These are phyloP conservation scores for Kodamaea fungicola DNA, from an alignment of 1,139 yeast species.

Conservation along the genomic window DNA sequence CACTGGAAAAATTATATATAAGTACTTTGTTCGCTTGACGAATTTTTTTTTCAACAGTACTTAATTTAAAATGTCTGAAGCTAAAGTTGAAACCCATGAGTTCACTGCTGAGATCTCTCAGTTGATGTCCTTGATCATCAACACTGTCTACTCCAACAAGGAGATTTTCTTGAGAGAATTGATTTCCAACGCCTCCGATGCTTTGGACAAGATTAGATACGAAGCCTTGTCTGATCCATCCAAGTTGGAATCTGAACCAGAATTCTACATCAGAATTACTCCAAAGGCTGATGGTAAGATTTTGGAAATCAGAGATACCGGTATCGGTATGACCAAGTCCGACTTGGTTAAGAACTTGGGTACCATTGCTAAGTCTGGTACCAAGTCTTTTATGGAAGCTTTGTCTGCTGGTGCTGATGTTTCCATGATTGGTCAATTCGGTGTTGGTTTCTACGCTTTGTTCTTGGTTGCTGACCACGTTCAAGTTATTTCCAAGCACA, in stretches of 20 bases:
- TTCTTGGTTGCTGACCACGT: slow-evolving; percentile 99
- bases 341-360: slow-evolving; percentile 99
- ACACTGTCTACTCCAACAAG: slow-evolving; percentile 99
- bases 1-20: slow-evolving; percentile 6
- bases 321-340: slow-evolving; percentile 99
- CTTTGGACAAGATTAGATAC: slow-evolving; percentile 94
- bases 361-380: slow-evolving; percentile 99
- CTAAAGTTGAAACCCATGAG: slow-evolving; percentile 79
- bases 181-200: slow-evolving; percentile 97
- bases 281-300: slow-evolving; percentile 94
- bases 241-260: slow-evolving; percentile 92
- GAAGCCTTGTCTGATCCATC: slow-evolving; percentile 92
- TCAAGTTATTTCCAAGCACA: slow-evolving; percentile 97
- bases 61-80: slow-evolving; percentile 46
- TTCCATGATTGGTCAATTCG: slow-evolving; percentile 99
- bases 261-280: slow-evolving; percentile 93
- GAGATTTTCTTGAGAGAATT: slow-evolving; percentile 99
- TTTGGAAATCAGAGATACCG: slow-evolving; percentile 97
- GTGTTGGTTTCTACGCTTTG: slow-evolving; percentile 99
- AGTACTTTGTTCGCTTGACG: slow-evolving; percentile 1
- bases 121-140: slow-evolving; percentile 99
- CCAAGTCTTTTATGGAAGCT: slow-evolving; percentile 99
- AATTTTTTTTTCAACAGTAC: slow-evolving; percentile 5
- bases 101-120: slow-evolving; percentile 99
- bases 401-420: slow-evolving; percentile 99